Conservation (phyloP, 805 yeast species). For the Nakazawaea populi region DNA sequence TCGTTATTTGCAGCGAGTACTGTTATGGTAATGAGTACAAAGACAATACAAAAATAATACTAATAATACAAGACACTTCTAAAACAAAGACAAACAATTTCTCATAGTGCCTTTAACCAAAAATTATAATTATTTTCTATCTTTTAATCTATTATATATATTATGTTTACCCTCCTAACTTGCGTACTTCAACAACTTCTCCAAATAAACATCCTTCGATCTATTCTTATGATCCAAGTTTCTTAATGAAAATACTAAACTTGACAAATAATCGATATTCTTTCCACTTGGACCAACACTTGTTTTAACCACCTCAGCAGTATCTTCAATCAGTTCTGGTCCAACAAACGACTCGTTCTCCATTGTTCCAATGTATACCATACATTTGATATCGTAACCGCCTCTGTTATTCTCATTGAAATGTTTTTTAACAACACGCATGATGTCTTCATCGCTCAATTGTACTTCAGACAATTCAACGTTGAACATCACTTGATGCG, state of each 20-base stretch:
- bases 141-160: not conserved
- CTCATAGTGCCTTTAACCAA: no score
- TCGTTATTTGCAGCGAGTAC: no score
- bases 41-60: no score
- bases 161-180: not conserved
- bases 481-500: slow-evolving; percentile 60
- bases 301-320: slow-evolving; percentile 55
- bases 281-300: slow-evolving; percentile 78
- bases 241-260: slow-evolving; percentile 44
- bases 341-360: slow-evolving; percentile 82
- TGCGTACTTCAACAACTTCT: slow-evolving; percentile 11
- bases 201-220: slow-evolving; percentile 36
- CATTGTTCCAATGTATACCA: slow-evolving; percentile 78
- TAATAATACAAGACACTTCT: no score
- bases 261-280: slow-evolving; percentile 63
- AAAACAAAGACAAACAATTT: no score
- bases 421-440: slow-evolving; percentile 16
- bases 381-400: slow-evolving; percentile 42
- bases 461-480: slow-evolving; percentile 25
- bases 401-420: slow-evolving; percentile 29
- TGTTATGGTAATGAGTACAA: no score
- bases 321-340: slow-evolving; percentile 53
- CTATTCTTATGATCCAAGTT: slow-evolving; percentile 27
- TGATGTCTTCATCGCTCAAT: slow-evolving; percentile 16
- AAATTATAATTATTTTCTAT: not conserved